These are phyloP conservation scores for Lyophyllum shimeji DNA, from an alignment of 768 basidiomycete genomes.

Conservation along the genomic window DNA sequence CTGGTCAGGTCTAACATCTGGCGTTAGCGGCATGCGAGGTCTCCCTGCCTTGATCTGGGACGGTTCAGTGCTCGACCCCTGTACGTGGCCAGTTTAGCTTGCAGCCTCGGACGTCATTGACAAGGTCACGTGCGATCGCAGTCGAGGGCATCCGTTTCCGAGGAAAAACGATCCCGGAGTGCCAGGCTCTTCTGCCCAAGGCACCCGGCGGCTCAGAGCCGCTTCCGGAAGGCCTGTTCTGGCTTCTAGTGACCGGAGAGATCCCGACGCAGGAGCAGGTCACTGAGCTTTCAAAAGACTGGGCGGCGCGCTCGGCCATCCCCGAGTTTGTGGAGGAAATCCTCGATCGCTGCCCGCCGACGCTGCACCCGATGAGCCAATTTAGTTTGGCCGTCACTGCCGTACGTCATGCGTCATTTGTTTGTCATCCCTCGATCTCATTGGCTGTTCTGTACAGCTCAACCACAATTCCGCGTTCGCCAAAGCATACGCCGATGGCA, in stretches of 20 bases:
- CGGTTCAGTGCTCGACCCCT: constrained; percentile 93
- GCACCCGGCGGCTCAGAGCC: constrained; percentile 88
- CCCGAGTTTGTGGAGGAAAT: constrained; percentile 97
- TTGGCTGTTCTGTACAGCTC: constrained; percentile 42
- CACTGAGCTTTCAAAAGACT: constrained; percentile 81
- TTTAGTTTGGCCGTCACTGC: constrained; percentile 96
- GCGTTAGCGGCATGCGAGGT: constrained; percentile 79
- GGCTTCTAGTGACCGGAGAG: constrained; percentile 94
- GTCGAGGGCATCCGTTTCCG: constrained; percentile 99
- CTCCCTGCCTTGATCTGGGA: constrained; percentile 97
- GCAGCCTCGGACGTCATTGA: constrained; percentile 7
- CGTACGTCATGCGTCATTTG: constrained; percentile 37
- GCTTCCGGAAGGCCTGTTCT: constrained; percentile 92
- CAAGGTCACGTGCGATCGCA: constrained; percentile 23
- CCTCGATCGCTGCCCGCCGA: constrained; percentile 89
- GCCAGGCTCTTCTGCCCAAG: constrained; percentile 83
- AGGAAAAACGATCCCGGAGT: constrained; percentile 92
- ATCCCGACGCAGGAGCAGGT: constrained; percentile 92
- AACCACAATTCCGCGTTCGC: constrained; percentile 98
- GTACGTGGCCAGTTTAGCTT: constrained; percentile 38
- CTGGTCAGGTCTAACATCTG: background rate
- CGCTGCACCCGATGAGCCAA: constrained; percentile 98
- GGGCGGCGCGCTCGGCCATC: constrained; percentile 90
- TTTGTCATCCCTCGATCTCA: constrained; percentile 1
- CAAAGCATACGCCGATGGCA: constrained; percentile 89